Conservation (phyloP, 2,329 filamentous ascomycete species). For the Sphaceloma murrayae region DNA sequence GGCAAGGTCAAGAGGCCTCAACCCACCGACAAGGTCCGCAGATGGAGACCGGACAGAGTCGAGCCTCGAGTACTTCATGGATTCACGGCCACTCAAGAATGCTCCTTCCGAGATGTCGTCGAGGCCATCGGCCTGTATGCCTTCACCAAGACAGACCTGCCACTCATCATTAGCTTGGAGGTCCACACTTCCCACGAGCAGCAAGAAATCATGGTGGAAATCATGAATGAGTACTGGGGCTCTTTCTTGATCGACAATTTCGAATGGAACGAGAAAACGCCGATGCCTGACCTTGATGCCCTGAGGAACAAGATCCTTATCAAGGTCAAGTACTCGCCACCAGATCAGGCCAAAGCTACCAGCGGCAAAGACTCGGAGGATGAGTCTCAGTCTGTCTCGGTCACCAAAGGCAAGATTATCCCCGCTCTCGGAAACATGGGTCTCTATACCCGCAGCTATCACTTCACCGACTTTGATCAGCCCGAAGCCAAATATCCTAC, state of each 20-base stretch:
- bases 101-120: conserved; percentile 81
- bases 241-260: conserved; percentile 57
- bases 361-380: conserved; percentile 32
- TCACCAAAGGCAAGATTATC: conserved; percentile 53
- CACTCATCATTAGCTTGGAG: conserved; percentile 85
- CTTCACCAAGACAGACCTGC: conserved; percentile 61
- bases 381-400: conserved; percentile 28
- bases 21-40: conserved; percentile 6
- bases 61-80: conserved; percentile 31
- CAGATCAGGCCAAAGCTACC: conserved; percentile 25
- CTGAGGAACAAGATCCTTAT: conserved; percentile 65
- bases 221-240: conserved; percentile 84
- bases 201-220: conserved; percentile 84
- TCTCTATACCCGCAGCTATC: conserved; percentile 78
- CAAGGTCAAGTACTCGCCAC: conserved; percentile 41
- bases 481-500: conserved; percentile 48
- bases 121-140: conserved; percentile 67
- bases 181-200: conserved; percentile 75
- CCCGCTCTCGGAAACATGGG: conserved; percentile 63
- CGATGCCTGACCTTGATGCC: conserved; percentile 54
- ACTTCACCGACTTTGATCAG: conserved; percentile 63
- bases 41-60: conserved; percentile 20
- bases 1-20: conserved; percentile 28
- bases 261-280: conserved; percentile 45
- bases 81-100: conserved; percentile 75